phyloP scores from a whole-genome alignment of 164 flowering plant genomes.

The Chimonanthus praecox region DNA sequence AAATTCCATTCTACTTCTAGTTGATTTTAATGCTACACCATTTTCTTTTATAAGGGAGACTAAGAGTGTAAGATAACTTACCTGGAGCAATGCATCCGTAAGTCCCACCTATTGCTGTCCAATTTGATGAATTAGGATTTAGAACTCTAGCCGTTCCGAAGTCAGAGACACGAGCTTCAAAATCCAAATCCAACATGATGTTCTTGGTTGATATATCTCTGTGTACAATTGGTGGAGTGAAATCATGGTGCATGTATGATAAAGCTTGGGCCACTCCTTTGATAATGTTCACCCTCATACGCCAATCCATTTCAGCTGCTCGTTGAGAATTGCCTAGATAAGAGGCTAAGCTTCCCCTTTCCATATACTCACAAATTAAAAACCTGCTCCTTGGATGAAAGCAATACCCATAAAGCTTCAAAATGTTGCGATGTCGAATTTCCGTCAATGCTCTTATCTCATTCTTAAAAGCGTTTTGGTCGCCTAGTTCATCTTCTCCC shows the following conservation, averaged over 20 bases:
- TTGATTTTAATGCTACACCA: no score
- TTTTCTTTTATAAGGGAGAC: neutral
- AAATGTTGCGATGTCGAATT: constrained; percentile 8
- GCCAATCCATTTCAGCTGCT: constrained; percentile 37
- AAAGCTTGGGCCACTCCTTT: constrained; percentile 32
- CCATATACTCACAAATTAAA: constrained; percentile 53
- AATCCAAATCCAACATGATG: constrained; percentile 20
- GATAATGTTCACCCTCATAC: constrained; percentile 29
- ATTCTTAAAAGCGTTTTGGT: neutral
- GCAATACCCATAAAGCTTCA: constrained; percentile 4
- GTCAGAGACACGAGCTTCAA: constrained; percentile 28
- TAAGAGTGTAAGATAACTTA: neutral
- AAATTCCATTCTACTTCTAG: no score
- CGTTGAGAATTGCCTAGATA: constrained; percentile 28
- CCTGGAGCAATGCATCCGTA: constrained; percentile 37
- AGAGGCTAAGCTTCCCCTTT: constrained; percentile 43
- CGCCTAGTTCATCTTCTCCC: neutral
- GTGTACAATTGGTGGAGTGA: constrained; percentile 28
- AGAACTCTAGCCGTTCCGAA: constrained; percentile 24
- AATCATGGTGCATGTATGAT: constrained; percentile 37
- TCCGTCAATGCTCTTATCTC: neutral
- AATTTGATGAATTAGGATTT: constrained; percentile 2
- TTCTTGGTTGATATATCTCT: constrained; percentile 21
- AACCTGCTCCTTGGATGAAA: constrained; percentile 18
- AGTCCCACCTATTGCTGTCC: neutral